Base-by-base conservation (phyloP, 2,329 filamentous ascomycete genomes). In the Paradendryphiella salina region DNA sequence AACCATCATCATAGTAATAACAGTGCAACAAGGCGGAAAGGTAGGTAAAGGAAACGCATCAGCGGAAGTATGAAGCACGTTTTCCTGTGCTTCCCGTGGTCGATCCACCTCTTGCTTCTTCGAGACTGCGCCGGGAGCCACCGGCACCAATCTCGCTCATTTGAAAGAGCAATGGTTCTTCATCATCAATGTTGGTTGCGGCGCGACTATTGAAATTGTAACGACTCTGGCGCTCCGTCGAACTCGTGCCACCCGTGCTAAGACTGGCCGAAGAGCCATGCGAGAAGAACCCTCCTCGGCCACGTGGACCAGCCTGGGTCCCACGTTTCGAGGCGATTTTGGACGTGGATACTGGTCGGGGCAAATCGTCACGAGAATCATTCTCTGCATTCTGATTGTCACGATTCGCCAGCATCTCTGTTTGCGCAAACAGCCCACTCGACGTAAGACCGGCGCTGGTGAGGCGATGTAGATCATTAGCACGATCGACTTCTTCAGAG, bases 161-260 rank as follows among this genome's bases (percentile, higher is more conserved):
- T 56, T 87, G 85, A 70, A 90, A 90, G 8, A 90, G 77, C 8
- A 90, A 71, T 0, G 85, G 85, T 63, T 90, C 87, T 46, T 88
- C 87, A 52, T 87, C 85, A 18, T 82, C 78, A 7, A 62, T 32
- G n/a, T 75, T 71, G 0, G 68, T 66, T 1, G 57, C 71, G 13
- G 67, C 60, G 17, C 75, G 72, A 33, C 77, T 75, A 0, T 75
- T 72, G 38, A 77, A 76, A 48, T 77, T 80, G 48, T 78, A 75
- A 43, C 79, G 64, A 43, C 59, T 71, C 10, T 65, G 66, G 10
- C 68, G 66, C 34, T 71, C 69, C 2, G 68, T 71, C 1, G 68
- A 70, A 50, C 67, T 70, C 1, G 69, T 70, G 2, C 48, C 67
- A n/a, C 66, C 67, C 4, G 65, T 65, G n/a, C 66, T 61, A 9